Conservation (phyloP, 495 filamentous ascomycete species). For the Talaromyces trachyspermus region DNA sequence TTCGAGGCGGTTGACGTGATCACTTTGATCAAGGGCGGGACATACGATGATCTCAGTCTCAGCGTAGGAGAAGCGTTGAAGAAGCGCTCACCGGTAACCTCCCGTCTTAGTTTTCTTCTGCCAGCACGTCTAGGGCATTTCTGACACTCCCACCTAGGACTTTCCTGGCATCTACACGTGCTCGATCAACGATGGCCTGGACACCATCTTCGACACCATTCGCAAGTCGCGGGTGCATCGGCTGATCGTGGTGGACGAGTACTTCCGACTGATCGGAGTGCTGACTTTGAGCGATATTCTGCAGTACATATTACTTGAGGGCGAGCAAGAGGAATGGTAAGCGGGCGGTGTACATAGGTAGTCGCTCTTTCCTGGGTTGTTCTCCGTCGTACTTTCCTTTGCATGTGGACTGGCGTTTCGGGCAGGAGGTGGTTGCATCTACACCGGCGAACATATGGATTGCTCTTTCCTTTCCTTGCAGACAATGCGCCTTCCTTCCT, state of each 20-base stretch:
- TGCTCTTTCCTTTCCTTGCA: too few relatives aligned
- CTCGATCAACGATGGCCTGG: conserved; percentile 79
- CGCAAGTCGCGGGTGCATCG: conserved; percentile 90
- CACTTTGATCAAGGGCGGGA: conserved; percentile 85
- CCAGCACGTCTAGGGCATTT: background rate
- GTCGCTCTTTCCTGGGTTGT: conserved; percentile 1
- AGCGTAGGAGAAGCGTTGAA: conserved; percentile 85
- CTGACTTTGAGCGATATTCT: conserved; percentile 95
- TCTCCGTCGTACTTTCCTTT: too few relatives aligned
- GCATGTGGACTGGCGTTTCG: conserved; percentile 34
- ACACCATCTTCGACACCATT: conserved; percentile 95
- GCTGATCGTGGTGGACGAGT: conserved; percentile 84
- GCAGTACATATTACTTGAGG: conserved; percentile 85
- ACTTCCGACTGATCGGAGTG: conserved; percentile 76
- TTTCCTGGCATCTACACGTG: conserved; percentile 97
- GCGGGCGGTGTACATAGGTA: background rate
- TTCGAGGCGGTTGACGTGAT: conserved; percentile 99
- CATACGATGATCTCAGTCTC: conserved; percentile 82
- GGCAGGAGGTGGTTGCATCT: background rate
- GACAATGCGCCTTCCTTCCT: too few relatives aligned
- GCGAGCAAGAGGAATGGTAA: conserved; percentile 54
- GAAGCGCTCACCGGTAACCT: conserved; percentile 67
- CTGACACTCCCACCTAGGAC: conserved; percentile 48
- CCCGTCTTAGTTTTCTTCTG: background rate
- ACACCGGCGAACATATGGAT: background rate